Percentiles rank a stretch among this genome's conserved stretches.
phyloP scores from a whole-genome alignment of 2,329 filamentous ascomycete genomes.

The Penicillium digitatum region DNA sequence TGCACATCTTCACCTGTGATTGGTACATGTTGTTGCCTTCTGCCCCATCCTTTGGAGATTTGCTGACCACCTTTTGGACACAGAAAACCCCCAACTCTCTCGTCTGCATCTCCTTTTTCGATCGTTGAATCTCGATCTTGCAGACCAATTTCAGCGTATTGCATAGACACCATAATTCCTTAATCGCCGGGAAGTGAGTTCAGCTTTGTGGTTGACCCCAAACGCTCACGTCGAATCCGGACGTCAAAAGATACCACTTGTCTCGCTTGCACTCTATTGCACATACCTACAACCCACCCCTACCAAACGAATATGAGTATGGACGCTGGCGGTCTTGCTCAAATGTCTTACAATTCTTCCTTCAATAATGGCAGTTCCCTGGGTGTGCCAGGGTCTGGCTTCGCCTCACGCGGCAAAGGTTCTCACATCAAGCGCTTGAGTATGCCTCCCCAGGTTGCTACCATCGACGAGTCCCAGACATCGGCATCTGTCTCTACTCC shows the following conservation, averaged over 20 bases:
- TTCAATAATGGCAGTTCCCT: slow-evolving; percentile 64
- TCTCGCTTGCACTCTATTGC: slow-evolving; percentile 19
- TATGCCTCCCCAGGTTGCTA: slow-evolving; percentile 68
- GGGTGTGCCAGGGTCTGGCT: slow-evolving; percentile 71
- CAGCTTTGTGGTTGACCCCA: slow-evolving; percentile 30
- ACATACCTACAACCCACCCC: slow-evolving; percentile 29
- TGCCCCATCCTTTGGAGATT: slow-evolving; percentile 1
- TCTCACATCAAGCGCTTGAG: slow-evolving; percentile 84
- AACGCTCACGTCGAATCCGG: slow-evolving; percentile 16
- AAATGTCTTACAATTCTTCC: slow-evolving; percentile 88
- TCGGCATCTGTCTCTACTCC: slow-evolving; percentile 73
- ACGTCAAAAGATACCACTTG: slow-evolving; percentile 14
- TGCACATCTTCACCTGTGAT: slow-evolving; percentile 18
- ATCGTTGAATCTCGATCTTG: slow-evolving; percentile 6
- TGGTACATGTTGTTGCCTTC: slow-evolving; percentile 14
- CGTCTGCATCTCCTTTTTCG: background rate
- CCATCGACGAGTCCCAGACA: slow-evolving; percentile 61
- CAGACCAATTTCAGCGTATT: slow-evolving; percentile 13
- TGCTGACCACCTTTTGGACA: background rate
- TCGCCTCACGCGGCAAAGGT: slow-evolving; percentile 80
- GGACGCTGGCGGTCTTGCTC: slow-evolving; percentile 98
- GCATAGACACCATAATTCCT: slow-evolving; percentile 29
- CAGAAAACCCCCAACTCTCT: slow-evolving; percentile 13
- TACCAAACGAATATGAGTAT: slow-evolving; percentile 45
- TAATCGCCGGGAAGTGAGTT: slow-evolving; percentile 27